Evolutionary conservation across 257 asterid species (phyloP).

Genomic region (Solanum corneliomulleri): DNA sequence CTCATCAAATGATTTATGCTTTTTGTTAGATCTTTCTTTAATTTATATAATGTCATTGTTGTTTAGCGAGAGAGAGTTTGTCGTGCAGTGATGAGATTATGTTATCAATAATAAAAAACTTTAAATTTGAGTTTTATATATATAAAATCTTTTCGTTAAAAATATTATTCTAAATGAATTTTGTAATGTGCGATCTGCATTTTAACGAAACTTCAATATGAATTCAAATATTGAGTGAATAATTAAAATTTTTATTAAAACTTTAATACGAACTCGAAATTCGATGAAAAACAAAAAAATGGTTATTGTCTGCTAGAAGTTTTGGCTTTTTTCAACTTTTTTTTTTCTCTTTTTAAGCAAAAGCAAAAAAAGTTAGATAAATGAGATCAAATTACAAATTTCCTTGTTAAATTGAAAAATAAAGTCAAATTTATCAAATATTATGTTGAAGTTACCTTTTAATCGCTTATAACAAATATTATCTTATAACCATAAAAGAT

Average conservation of each 20-base stretch:
- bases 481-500: background rate
- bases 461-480: background rate
- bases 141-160: no score
- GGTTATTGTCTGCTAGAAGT: background rate
- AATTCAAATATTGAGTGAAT: fast-evolving
- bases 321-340: background rate
- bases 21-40: background rate
- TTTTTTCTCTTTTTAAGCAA: background rate
- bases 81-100: no score
- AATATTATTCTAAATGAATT: no score
- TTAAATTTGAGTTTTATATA: fast-evolving
- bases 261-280: no score
- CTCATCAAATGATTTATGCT: background rate
- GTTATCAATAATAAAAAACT: no score
- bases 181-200: fast-evolving
- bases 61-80: no score
- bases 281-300: no score
- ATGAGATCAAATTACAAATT: background rate
- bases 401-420: background rate
- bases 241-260: no score
- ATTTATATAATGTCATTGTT: background rate
- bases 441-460: background rate
- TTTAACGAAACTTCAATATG: fast-evolving
- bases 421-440: background rate
- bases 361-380: background rate